These are phyloP conservation scores for Lathyrus aphaca DNA, from an alignment of 306 rosid species.

Conservation along the genomic window DNA sequence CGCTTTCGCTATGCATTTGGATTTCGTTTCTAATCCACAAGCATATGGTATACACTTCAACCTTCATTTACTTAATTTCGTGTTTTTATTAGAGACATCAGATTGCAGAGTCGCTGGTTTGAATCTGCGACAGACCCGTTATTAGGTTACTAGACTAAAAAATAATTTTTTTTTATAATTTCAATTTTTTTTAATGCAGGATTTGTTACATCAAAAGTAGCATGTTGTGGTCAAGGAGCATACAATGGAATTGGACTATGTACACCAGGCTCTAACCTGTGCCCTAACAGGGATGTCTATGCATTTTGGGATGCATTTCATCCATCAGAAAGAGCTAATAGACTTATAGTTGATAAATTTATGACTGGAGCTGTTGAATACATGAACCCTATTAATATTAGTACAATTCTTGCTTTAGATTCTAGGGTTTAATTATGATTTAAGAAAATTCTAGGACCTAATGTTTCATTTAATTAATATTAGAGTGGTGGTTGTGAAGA, in stretches of 20 bases:
- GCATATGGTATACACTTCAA: conserved; percentile 50
- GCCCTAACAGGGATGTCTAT: conserved; percentile 50
- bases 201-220: conserved; percentile 54
- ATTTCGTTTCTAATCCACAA: conserved; percentile 57
- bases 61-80: background rate
- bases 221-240: conserved; percentile 63
- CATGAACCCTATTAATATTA: conserved; percentile 56
- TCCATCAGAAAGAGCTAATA: conserved; percentile 51
- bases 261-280: conserved; percentile 56
- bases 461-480: conserved; percentile 2
- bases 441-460: background rate
- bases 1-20: conserved; percentile 54
- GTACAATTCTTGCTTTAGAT: conserved; percentile 48
- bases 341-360: conserved; percentile 48
- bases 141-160: no score
- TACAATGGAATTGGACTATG: conserved; percentile 58
- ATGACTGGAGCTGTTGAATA: conserved; percentile 51
- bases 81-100: no score
- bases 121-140: no score
- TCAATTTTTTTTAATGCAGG: conserved; percentile 29
- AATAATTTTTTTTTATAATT: no score
- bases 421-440: background rate
- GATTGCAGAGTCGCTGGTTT: no score
- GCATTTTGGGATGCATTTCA: conserved; percentile 63
- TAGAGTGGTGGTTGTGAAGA: background rate